Evolutionary conservation across 129 eudicot species (phyloP), one percentile per base, ranked within the genome.

Genomic region (Helichrysum umbraculigerum): DNA sequence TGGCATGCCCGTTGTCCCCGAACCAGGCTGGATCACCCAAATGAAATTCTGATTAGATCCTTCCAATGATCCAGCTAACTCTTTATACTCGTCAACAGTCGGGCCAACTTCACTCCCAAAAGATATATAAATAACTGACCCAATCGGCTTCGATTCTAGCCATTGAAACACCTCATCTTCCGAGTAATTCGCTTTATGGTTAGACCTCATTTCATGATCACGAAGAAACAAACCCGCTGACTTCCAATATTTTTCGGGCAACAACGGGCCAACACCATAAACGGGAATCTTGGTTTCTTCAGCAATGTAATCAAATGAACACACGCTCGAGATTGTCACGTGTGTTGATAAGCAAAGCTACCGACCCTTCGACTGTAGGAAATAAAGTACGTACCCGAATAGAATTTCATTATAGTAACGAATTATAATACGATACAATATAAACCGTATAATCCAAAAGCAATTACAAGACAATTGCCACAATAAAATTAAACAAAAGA

Each of bases 61-160:
- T 29, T 68, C 83, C 68, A 91, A 56, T 0, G 95, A 90, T 19
- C 56, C 74, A 0, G 90, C 88, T 52, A 88, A 79, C 8, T 85
- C 84, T 51, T 78, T 81, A 54, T 86, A 88, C 41, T 88, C 92
- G 19, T 88, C 92, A 33, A 61, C 15, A 2, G 90, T 59, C 21
- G 97, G 95, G 5, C 92, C 88, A 34, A 91, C 95, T 52, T 91
- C 97, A 33, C 95, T 91, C 5, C 97, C 97, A 52, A 91, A 91
- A 1, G 95, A 88, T 39, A 91, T 76, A 39, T 91, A 91, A 64
- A 91, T 81, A 7, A 88, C 95, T 0, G 97, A 91, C 22, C 69
- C 82, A 10, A 28, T 19, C 20, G 89, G 81, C 76, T 88, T 91
- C 8, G 87, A 71, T 30, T 88, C 85, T 59, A 91, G 20, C 95